phyloP scores from a whole-genome alignment of 2,329 filamentous ascomycete genomes.

The Colletotrichum eleusines region DNA sequence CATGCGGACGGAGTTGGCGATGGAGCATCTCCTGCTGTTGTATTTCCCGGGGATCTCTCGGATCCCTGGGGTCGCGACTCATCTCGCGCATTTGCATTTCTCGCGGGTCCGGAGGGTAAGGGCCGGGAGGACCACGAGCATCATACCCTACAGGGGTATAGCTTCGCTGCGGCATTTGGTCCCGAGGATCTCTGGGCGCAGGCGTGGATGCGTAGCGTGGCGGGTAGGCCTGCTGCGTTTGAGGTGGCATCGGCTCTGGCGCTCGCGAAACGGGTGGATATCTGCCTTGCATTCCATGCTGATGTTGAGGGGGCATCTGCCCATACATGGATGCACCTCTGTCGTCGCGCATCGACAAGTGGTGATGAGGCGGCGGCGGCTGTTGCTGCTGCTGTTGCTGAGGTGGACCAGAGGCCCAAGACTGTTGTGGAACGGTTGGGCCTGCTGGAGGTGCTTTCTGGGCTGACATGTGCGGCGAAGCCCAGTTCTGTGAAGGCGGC shows the following conservation, averaged over 20 bases:
- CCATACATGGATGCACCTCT: slow-evolving; percentile 53
- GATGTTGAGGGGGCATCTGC: slow-evolving; percentile 44
- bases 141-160: slow-evolving; percentile 62
- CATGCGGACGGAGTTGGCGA: slow-evolving; percentile 56
- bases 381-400: slow-evolving; percentile 45
- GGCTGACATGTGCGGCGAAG: slow-evolving; percentile 52
- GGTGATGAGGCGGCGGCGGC: slow-evolving; percentile 41
- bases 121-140: slow-evolving; percentile 52
- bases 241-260: slow-evolving; percentile 57
- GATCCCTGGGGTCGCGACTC: slow-evolving; percentile 52
- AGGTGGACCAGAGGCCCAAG: slow-evolving; percentile 47
- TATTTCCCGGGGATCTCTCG: slow-evolving; percentile 48
- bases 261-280: slow-evolving; percentile 56
- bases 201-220: slow-evolving; percentile 59
- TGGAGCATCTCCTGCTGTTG: slow-evolving; percentile 51
- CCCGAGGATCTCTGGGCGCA: slow-evolving; percentile 56
- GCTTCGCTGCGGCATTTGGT: slow-evolving; percentile 58
- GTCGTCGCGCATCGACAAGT: slow-evolving; percentile 53
- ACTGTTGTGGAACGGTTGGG: slow-evolving; percentile 50
- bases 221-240: slow-evolving; percentile 53
- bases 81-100: slow-evolving; percentile 54
- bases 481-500: slow-evolving; percentile 50
- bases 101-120: slow-evolving; percentile 51
- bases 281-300: slow-evolving; percentile 54
- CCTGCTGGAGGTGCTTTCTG: slow-evolving; percentile 52